Base-by-base conservation (phyloP, 352 stramenopile genomes). In the Pythium monospermum region DNA sequence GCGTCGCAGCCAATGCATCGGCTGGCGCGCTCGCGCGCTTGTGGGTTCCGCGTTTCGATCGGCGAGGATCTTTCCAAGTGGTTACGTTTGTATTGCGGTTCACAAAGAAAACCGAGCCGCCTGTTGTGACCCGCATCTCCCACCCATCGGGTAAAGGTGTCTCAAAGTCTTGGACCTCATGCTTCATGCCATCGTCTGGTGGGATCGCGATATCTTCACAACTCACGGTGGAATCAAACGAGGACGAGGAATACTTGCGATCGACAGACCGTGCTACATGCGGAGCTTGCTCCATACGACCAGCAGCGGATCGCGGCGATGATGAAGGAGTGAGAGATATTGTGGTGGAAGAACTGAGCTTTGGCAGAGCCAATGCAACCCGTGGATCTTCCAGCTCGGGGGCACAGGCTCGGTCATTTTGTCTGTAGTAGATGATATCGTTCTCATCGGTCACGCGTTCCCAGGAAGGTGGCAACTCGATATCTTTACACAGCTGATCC, bases 61-160 rank as follows among this genome's bases (percentile, higher is more conserved):
- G 49, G 19, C 81, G 76, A 10, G 81, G 81, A 22, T 92, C 81
- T 23, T 73, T 71, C 81, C 81, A 92, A 3, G 81, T 92, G 5
- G 78, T 87, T 11, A 78, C 64, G 3, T 85, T 82, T 2, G 76
- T 87, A 36, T 78, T 76, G 39, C 73, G 72, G 37, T 92, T 83
- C 7, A 92, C 73, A 36, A 92, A 92, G 57, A 88, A 92, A 1
- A 92, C 81, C 1, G 70, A 65, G 25, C 81, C 81, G 1, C 60
- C 67, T 15, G 72, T 75, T 0, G 78, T 90, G 1, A 88, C 81
- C 0, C 78, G 77, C 81, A 92, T 92, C 50, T 92, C 81, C 81
- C 81, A 92, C 0, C 78, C 81, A 53, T 71, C 65, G 18, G 81
- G 78, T 19, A 92, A 35, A 2, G 76, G 78, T 3, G 77, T 92